Evolutionary conservation across 768 basidiomycete species (phyloP), one percentile per base, ranked within the genome.

Genomic region (Agrocybe chaxingu): DNA sequence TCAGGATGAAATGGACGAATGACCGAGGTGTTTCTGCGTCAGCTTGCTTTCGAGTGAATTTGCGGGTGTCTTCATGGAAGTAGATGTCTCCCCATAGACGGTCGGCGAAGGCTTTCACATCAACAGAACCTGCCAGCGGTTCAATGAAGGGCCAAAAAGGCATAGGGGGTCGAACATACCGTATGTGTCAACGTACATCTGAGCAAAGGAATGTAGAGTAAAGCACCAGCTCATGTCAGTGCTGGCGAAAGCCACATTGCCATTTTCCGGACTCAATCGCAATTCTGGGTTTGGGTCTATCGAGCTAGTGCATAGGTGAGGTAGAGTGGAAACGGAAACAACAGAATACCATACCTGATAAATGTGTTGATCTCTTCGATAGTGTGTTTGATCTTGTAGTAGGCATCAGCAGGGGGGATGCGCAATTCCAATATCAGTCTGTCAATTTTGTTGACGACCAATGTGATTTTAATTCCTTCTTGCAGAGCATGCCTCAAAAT

Each of bases 1-100:
- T 92, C 60, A 99, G 75, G 60, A 99, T 87, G 70, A 99, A 99
- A 63, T 97, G 89, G 39, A 97, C 90, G 60, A 99, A 99, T 32
- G 90, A 84, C 24, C 97, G 80, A 44, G 80, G 79, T 38, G 83
- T 75, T 58, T 93, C 91, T 0, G 88, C 80, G 58, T 93, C 93
- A 4, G 79, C 71, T 37, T 82, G 82, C 65, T 93, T 94, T 43
- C 92, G 84, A 2, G 85, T 87, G 67, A 99, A 99, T 65, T 94
- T 94, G 52, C 93, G 84, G 12, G 81, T 82, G 52, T 90, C 84
- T 38, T 75, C 63, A 68, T 94, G 84, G 70, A 90, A 98, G 73
- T 93, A 99, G 62, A 98, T 92, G 70, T 98, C 95, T 11, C 97
- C 97, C 97, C 97, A 99, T 10, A 99, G 80, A 33, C 97, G 83